phyloP scores from a whole-genome alignment of 2,329 filamentous ascomycete species.

The Juglanconis sp. region DNA sequence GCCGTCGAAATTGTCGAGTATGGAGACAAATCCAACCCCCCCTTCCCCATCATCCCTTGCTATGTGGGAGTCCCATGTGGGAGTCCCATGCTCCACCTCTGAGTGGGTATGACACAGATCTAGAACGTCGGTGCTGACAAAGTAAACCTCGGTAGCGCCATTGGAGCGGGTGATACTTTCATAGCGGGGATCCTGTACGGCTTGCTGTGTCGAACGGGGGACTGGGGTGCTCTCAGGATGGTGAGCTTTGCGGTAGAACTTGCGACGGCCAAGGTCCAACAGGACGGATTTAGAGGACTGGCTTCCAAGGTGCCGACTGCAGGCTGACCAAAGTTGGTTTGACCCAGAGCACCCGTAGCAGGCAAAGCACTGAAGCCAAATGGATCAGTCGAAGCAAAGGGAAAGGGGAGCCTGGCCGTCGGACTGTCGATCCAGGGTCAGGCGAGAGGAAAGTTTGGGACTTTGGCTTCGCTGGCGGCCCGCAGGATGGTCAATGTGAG shows the following conservation, averaged over 20 bases:
- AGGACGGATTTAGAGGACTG: conserved; percentile 61
- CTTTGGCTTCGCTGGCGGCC: conserved; percentile 1
- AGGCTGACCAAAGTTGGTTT: conserved; percentile 9
- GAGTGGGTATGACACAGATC: neutral
- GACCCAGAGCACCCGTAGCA: conserved; percentile 9
- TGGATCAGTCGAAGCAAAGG: conserved; percentile 20
- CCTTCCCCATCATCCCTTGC: conserved; percentile 21
- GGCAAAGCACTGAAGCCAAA: conserved; percentile 6
- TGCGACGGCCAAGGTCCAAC: conserved; percentile 65
- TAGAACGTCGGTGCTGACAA: conserved; percentile 7
- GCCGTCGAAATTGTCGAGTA: conserved; percentile 56
- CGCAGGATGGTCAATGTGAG: neutral
- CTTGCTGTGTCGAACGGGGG: conserved; percentile 45
- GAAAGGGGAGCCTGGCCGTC: neutral
- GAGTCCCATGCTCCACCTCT: neutral
- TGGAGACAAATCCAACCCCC: conserved; percentile 24
- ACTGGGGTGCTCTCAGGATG: conserved; percentile 48
- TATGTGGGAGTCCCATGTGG: neutral
- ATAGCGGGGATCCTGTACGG: conserved; percentile 68
- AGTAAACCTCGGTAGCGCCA: conserved; percentile 44
- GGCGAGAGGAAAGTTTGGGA: neutral
- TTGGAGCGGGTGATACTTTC: conserved; percentile 75
- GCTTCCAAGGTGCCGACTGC: conserved; percentile 20
- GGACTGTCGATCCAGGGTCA: neutral
- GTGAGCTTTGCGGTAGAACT: conserved; percentile 58